Evolutionary conservation across 208 protist genomes (phyloP).

Genomic region (Strigomonas culicis): DNA sequence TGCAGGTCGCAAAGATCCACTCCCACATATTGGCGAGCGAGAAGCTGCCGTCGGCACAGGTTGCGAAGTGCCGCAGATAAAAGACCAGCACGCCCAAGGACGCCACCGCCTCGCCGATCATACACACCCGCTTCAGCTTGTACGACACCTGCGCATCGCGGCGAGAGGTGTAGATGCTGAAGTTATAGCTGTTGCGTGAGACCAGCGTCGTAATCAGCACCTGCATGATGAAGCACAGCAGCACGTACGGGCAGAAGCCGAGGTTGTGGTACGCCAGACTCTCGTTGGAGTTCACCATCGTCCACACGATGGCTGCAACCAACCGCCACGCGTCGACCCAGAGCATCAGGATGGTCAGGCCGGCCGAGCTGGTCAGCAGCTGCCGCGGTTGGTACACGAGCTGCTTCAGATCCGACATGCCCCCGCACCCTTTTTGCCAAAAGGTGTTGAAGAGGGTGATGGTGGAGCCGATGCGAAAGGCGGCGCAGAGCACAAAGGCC

Average conservation of each 20-base stretch:
- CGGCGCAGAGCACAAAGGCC: constrained; percentile 45
- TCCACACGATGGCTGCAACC: constrained; percentile 41
- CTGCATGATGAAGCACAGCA: constrained; percentile 54
- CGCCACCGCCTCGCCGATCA: constrained; percentile 35
- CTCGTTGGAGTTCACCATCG: constrained; percentile 61
- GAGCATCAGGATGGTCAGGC: constrained; percentile 41
- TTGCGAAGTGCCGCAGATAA: constrained; percentile 43
- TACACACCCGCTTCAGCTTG: constrained; percentile 33
- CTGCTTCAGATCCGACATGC: constrained; percentile 40
- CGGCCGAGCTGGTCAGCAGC: constrained; percentile 45
- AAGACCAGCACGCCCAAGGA: constrained; percentile 44
- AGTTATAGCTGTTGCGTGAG: constrained; percentile 47
- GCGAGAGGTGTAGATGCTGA: constrained; percentile 44
- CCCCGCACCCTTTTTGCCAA: constrained; percentile 43
- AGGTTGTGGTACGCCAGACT: constrained; percentile 55
- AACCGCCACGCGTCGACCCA: constrained; percentile 45
- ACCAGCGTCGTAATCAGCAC: constrained; percentile 30
- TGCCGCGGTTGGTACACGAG: constrained; percentile 18
- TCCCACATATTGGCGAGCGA: constrained; percentile 70
- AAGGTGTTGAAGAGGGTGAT: constrained; percentile 60
- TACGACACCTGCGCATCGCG: constrained; percentile 37
- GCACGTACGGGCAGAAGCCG: constrained; percentile 52
- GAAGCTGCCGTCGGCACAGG: constrained; percentile 61
- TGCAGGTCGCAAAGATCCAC: constrained; percentile 58
- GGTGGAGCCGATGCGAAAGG: constrained; percentile 46